phyloP scores from a whole-genome alignment of 345 rosid species.

The Chamaenerion angustifolium region DNA sequence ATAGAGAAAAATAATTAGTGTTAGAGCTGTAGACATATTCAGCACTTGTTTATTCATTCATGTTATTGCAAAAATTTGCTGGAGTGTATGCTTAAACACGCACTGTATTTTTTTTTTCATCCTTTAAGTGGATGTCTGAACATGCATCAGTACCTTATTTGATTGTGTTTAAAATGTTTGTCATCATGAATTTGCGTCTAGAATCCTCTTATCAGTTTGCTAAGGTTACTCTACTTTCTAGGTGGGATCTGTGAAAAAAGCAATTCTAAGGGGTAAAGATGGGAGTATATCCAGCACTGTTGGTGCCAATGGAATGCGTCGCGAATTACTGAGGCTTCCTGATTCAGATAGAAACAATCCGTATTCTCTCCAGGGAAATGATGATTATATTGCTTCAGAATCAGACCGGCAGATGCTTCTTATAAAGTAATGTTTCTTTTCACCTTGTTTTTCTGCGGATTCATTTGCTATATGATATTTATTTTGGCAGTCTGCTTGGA shows the following conservation, averaged over 20 bases:
- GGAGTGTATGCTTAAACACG: too few species aligned
- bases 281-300: slow-evolving; percentile 20
- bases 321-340: slow-evolving; percentile 79
- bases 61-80: too few species aligned
- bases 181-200: not conserved
- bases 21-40: too few species aligned
- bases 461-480: not conserved
- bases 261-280: slow-evolving; percentile 58
- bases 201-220: not conserved
- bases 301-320: slow-evolving; percentile 49
- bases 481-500: too few species aligned
- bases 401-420: slow-evolving; percentile 93
- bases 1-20: too few species aligned
- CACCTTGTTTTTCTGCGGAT: not conserved
- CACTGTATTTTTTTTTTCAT: too few species aligned
- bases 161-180: too few species aligned
- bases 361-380: slow-evolving; percentile 43
- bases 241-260: slow-evolving; percentile 66
- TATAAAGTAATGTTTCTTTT: slow-evolving; percentile 45
- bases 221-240: slow-evolving; percentile 13
- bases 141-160: too few species aligned
- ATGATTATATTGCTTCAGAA: slow-evolving; percentile 71
- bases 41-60: too few species aligned
- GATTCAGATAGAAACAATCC: slow-evolving; percentile 45
- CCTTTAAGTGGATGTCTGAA: too few species aligned